Evolutionary conservation across 495 filamentous ascomycete genomes (phyloP), one percentile per base, ranked within the genome.

Genomic region (Neurospora tetrasperma): DNA sequence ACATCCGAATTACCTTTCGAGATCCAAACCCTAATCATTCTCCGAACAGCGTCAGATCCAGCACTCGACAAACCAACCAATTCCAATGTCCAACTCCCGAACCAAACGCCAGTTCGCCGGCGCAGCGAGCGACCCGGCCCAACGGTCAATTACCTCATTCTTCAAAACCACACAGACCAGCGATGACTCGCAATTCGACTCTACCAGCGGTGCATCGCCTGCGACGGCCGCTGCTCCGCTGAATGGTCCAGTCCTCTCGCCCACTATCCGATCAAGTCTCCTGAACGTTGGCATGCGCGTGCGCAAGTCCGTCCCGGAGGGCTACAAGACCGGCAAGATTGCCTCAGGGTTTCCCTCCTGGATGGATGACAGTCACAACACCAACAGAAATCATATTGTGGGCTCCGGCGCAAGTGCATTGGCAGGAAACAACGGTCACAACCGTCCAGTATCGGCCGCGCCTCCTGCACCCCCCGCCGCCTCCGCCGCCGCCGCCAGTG

Each of bases 201-300:
- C 42, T 74, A 3, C 35, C 71, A 71, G 69, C 71, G 8, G 23
- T 39, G 16, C 46, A 20, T 70, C 43, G 31, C 39, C 70, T 59
- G 40, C 70, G 7, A 31, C 69, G 68, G 42, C 69, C 42, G 20
- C 35, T 38, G 35, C 54, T 75, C 79, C 83, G 14, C 75, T 83
- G 9, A 86, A 84, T 23, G 82, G 81, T 70, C 88, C 87, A 39
- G 75, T 82, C 31, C 85, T 93, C 23, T 88, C 93, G 10, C 78
- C 82, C 10, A 84, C 83, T 27, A 86, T 97, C 31, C 93, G 96
- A 80, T 84, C 93, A 18, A 90, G 90, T 18, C 89, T 98, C 16
- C 84, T 97, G 5, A 91, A 86, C 73, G 94, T 98, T 71, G 95
- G 95, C 75, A 96, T 97, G 93, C 89, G 94, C 42, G 88, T 98